These are phyloP conservation scores for Alloteropsis semialata DNA, from an alignment of 176 grass and related monocot species.

Conservation along the genomic window DNA sequence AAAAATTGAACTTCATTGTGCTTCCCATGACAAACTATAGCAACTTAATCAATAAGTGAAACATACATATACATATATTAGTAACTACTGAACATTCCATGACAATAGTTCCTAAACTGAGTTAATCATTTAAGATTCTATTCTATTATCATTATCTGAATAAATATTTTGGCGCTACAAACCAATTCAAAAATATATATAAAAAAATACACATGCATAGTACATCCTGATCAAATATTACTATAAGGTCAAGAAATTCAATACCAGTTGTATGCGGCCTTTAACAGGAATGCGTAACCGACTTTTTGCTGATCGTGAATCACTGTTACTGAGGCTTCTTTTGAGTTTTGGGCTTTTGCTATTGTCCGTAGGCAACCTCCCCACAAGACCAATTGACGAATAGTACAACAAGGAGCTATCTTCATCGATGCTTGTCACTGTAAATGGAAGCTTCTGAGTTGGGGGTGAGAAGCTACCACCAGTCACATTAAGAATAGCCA, in stretches of 20 bases:
- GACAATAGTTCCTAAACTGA: neutral
- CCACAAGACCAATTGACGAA: constrained; percentile 76
- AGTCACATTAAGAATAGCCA: constrained; percentile 81
- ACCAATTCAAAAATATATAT: neutral
- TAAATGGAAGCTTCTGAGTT: constrained; percentile 88
- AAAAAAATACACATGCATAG: neutral
- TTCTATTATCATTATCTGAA: neutral
- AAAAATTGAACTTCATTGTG: neutral
- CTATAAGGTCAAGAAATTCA: constrained; percentile 26
- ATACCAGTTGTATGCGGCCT: constrained; percentile 94
- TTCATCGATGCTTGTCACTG: constrained; percentile 80
- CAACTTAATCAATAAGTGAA: neutral
- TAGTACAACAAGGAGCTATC: constrained; percentile 89
- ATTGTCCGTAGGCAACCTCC: constrained; percentile 54
- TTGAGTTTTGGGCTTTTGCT: constrained; percentile 57
- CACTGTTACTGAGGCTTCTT: constrained; percentile 54
- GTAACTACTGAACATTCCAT: constrained; percentile 1
- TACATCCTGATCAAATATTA: neutral
- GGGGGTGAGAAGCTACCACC: constrained; percentile 82
- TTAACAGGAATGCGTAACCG: constrained; percentile 83
- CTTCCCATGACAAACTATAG: neutral
- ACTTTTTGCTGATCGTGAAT: constrained; percentile 72
- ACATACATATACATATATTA: neutral
- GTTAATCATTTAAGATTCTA: neutral
- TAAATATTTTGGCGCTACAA: neutral